phyloP scores from a whole-genome alignment of 176 grass and related monocot species.

The Thinopyrum elongatum region DNA sequence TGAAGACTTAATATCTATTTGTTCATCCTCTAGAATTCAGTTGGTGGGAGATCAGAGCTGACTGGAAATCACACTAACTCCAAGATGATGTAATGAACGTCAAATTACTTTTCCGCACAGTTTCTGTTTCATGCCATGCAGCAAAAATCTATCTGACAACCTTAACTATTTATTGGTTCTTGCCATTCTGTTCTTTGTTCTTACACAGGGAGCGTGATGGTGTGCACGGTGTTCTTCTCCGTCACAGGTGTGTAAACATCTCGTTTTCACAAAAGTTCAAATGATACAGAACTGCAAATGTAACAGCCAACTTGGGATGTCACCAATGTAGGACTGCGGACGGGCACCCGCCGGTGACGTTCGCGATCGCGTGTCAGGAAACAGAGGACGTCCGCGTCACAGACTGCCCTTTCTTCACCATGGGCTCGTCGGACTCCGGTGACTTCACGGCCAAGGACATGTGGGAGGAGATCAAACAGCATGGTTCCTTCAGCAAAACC shows the following conservation, averaged over 20 bases:
- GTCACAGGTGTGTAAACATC: conserved; percentile 54
- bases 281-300: neutral
- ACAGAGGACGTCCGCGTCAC: conserved; percentile 65
- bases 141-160: neutral
- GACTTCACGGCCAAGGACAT: conserved; percentile 62
- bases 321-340: conserved; percentile 49
- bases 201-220: conserved; percentile 53
- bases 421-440: conserved; percentile 50
- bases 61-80: conserved; percentile 82
- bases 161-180: neutral
- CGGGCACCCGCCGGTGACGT: conserved; percentile 62
- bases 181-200: neutral
- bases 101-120: neutral
- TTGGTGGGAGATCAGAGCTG: conserved; percentile 75
- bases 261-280: neutral
- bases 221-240: conserved; percentile 73
- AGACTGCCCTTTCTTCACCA: conserved; percentile 65
- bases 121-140: neutral
- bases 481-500: conserved; percentile 59
- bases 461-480: conserved; percentile 74
- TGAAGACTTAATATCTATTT: neutral
- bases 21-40: conserved; percentile 65
- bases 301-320: neutral
- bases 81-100: conserved; percentile 62
- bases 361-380: conserved; percentile 74